Base-by-base conservation (phyloP, 805 yeast species). In the Saccharomycopsis sp. region DNA sequence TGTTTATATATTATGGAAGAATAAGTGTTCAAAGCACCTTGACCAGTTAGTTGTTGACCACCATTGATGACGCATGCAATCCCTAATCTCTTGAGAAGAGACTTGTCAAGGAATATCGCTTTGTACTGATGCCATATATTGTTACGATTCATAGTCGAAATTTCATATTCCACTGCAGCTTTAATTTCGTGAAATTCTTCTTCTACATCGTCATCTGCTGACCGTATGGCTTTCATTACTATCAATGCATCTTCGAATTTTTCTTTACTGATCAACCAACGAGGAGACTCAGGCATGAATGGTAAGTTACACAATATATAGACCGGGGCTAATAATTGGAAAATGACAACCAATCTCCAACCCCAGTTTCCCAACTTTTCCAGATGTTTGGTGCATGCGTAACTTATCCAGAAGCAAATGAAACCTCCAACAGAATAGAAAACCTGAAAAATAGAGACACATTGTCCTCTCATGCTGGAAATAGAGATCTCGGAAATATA, bases 211-310 rank as follows among this genome's bases (percentile, higher is more conserved):
- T 77, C 69, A 61, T 82, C 81, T 65, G 5, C 12, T 5, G 23
- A 38, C 42, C 87, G 76, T 47, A 83, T 69, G 61, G 80, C 72
- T 69, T 76, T 80, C 86, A 85, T 83, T 44, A 78, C 80, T 20
- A n/a, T 14, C n/a, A 23, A 41, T 8, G 84, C 85, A 58, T 79
- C 70, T 2, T 74, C 78, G 51, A 67, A 60, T 58, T 73, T 69
- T 17, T 77, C 79, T 62, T 72, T 73, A 24, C 74, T 68, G 55
- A 78, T 65, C 53, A 72, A 71, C 64, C 59, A 79, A 65, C 83
- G 70, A 61, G 83, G 83, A 14, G 78, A 74, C 65, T 79, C 83
- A 19, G 84, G 84, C 56, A 77, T 72, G 52, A 69, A 64, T 15
- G 65, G 34, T 12, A 56, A 20, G 35, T 53, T 53, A 35, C 50